These are phyloP conservation scores for Daldinia grandis DNA, from an alignment of 495 filamentous ascomycete genomes.

Conservation along the genomic window DNA sequence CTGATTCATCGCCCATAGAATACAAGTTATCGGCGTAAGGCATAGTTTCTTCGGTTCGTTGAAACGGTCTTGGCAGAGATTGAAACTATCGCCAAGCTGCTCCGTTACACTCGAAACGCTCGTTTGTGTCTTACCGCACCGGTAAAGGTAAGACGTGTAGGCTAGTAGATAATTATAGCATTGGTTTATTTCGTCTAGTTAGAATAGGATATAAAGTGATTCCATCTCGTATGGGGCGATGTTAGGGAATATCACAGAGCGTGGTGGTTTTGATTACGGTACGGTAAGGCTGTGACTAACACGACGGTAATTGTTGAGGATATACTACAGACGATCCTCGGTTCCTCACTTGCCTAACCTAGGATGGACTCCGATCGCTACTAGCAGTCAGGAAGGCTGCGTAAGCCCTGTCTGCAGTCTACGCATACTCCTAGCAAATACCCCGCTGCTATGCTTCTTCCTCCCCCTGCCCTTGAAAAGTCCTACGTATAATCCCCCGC, in stretches of 20 bases:
- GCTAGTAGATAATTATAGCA: background rate
- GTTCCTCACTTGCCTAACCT: background rate
- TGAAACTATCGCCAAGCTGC: slow-evolving; percentile 44
- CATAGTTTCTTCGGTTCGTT: slow-evolving; percentile 35
- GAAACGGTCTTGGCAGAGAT: slow-evolving; percentile 38
- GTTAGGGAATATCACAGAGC: background rate
- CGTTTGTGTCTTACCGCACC: slow-evolving; percentile 27
- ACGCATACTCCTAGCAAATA: slow-evolving; percentile 10
- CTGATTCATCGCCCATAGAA: slow-evolving; percentile 49
- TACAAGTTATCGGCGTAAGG: slow-evolving; percentile 59
- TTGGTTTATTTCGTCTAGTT: background rate
- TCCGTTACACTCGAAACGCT: slow-evolving; percentile 37
- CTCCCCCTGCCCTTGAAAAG: background rate
- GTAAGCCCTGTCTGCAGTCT: slow-evolving; percentile 35
- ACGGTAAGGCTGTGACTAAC: slow-evolving; percentile 22
- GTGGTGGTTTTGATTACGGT: slow-evolving; percentile 21
- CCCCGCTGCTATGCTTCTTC: slow-evolving; percentile 17
- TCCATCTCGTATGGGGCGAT: slow-evolving; percentile 19
- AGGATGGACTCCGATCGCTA: slow-evolving; percentile 21
- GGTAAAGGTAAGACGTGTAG: slow-evolving; percentile 1
- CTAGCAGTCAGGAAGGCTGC: slow-evolving; percentile 25
- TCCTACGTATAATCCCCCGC: slow-evolving; percentile 27
- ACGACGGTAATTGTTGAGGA: slow-evolving; percentile 1
- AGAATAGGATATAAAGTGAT: slow-evolving; percentile 10
- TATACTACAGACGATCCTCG: background rate